Evolutionary conservation across 2,329 filamentous ascomycete genomes (phyloP), one percentile per base, ranked within the genome.

Genomic region (Diaporthe vexans): DNA sequence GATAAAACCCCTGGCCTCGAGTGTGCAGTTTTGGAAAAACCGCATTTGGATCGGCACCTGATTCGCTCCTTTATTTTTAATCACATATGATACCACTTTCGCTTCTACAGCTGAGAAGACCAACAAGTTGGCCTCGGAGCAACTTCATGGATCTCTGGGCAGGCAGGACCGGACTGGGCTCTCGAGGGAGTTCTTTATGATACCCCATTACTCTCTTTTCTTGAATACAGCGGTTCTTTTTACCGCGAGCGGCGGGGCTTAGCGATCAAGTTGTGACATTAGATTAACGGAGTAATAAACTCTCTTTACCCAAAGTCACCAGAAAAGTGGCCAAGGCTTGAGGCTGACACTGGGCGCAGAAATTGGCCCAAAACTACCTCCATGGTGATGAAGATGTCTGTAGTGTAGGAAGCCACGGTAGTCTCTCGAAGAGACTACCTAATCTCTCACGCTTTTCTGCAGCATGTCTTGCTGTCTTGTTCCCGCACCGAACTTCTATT

Each of bases 51-150:
- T 54, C 24, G 26, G 68, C 35, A 51, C 0, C 67, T 52, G 71
- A 43, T 58, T 52, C 51, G 73, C 71, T 56, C 59, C 24, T 69
- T 76, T 77, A 75, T 52, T 48, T 57, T 74, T 52, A 37, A 48
- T 33, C 48, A 59, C 58, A 52, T 21, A 73, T 52, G 70, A 73
- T 75, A 75, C 73, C 73, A 75, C 73, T 73, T 75, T 76, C 75
- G 67, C 69, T 76, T 75, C 61, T 43, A 35, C 35, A 8, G 15
- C 26, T n/a, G 3, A 54, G 48, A 48, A 35, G 46, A 61, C 21
- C 43, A 35, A 46, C 33, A 51, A 74, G 37, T 72, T 72, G 5
- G 48, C 63, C 24, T 21, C 21, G 29, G 40, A 24, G 69, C 72
- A 15, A 21, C 46, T 74, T 35, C 3, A 71, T 63, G 57, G 26